phyloP scores from a whole-genome alignment of 805 yeast genomes.

The Wickerhamomyces sydowiorum region DNA sequence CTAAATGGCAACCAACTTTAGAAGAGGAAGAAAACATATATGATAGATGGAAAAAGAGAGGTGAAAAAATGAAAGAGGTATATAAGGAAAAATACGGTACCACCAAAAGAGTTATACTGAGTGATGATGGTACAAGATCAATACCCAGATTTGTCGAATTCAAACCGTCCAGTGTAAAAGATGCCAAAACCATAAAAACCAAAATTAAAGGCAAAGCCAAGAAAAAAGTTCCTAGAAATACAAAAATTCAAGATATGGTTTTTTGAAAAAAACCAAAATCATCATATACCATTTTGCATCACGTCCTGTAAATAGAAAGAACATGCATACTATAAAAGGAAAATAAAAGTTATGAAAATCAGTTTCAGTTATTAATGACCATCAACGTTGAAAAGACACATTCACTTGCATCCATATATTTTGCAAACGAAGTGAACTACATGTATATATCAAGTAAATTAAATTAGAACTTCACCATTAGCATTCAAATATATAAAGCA shows the following conservation, averaged over 20 bases:
- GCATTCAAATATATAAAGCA: background rate
- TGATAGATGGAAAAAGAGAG: constrained; percentile 50
- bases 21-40: constrained; percentile 42
- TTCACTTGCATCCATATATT: too few relatives aligned
- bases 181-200: background rate
- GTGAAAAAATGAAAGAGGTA: constrained; percentile 27
- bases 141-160: background rate
- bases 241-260: background rate
- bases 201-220: background rate
- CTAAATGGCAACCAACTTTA: constrained; percentile 66
- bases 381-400: too few relatives aligned
- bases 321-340: background rate
- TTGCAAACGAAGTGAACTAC: too few relatives aligned
- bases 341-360: too few relatives aligned
- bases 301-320: too few relatives aligned
- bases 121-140: background rate
- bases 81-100: constrained; percentile 3
- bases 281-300: background rate
- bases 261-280: background rate
- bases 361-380: too few relatives aligned
- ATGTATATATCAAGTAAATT: too few relatives aligned
- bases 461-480: too few relatives aligned
- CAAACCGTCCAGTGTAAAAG: too few relatives aligned
- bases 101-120: constrained; percentile 6
- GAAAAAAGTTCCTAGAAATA: background rate